Percentiles rank a stretch among this genome's conserved stretches.
Evolutionary conservation across 352 stramenopile genomes (phyloP).

Genomic region (Pythium folliculosum): DNA sequence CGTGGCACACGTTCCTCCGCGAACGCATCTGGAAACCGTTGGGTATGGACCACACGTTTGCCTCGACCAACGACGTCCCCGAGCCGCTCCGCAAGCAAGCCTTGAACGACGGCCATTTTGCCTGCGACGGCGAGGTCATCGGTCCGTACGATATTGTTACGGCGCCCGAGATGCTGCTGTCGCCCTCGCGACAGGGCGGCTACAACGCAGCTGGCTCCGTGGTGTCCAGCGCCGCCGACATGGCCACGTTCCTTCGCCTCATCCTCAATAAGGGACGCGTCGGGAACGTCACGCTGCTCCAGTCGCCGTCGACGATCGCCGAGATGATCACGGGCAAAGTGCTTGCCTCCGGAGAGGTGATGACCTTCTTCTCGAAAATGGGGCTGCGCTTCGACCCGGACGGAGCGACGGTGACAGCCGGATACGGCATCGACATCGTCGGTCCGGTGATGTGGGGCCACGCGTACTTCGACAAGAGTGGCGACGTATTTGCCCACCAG

Average conservation of each 20-base stretch:
- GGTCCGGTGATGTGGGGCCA: slow-evolving; percentile 57
- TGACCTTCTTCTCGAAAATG: slow-evolving; percentile 38
- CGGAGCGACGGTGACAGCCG: slow-evolving; percentile 50
- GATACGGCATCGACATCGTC: slow-evolving; percentile 70
- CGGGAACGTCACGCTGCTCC: slow-evolving; percentile 48
- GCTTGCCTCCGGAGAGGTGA: slow-evolving; percentile 35
- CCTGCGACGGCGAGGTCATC: slow-evolving; percentile 43
- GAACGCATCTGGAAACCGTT: slow-evolving; percentile 55
- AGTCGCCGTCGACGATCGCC: slow-evolving; percentile 38
- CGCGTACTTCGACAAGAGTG: slow-evolving; percentile 70
- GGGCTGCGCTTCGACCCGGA: slow-evolving; percentile 53
- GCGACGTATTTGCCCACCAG: slow-evolving; percentile 53
- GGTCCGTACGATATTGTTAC: slow-evolving; percentile 50
- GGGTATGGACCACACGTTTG: slow-evolving; percentile 59
- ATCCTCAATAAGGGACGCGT: slow-evolving; percentile 68
- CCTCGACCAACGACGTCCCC: slow-evolving; percentile 24
- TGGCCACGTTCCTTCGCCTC: slow-evolving; percentile 56
- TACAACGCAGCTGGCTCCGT: slow-evolving; percentile 48
- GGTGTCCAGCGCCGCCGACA: slow-evolving; percentile 53
- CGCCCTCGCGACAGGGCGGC: slow-evolving; percentile 14
- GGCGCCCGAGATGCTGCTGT: slow-evolving; percentile 37
- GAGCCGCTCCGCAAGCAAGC: slow-evolving; percentile 4
- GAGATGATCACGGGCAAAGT: slow-evolving; percentile 69
- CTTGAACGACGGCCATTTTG: slow-evolving; percentile 43
- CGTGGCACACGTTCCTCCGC: slow-evolving; percentile 57